phyloP scores from a whole-genome alignment of 2,329 filamentous ascomycete genomes.

The Aureobasidium sp. region DNA sequence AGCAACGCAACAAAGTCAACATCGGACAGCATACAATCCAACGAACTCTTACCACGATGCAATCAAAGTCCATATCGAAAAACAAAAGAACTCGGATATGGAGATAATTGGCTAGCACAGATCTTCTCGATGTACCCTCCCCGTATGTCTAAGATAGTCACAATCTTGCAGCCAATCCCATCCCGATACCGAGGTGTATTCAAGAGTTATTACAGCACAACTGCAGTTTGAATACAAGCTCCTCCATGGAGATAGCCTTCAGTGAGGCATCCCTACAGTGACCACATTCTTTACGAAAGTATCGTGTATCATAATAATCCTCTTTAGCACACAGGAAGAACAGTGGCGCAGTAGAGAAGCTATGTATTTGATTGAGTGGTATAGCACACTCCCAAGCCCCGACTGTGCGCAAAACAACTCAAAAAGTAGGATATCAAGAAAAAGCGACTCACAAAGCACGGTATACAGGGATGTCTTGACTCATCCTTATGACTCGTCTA shows the following conservation, averaged over 20 bases:
- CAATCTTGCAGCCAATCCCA: too few species aligned
- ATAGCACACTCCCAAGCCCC: neutral
- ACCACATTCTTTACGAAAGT: too few species aligned
- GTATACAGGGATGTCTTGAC: neutral
- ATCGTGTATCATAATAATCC: too few species aligned
- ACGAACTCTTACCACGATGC: neutral
- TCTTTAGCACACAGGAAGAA: too few species aligned
- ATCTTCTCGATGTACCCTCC: neutral
- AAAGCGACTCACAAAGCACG: neutral
- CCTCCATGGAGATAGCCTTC: too few species aligned
- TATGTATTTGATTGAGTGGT: neutral
- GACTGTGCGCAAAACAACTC: neutral
- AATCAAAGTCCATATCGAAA: neutral
- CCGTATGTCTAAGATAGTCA: too few species aligned
- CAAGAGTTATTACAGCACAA: too few species aligned
- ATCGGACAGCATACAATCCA: neutral
- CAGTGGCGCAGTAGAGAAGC: too few species aligned
- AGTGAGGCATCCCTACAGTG: too few species aligned
- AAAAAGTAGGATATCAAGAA: neutral
- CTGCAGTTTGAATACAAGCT: too few species aligned
- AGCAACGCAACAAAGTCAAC: neutral
- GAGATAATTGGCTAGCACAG: neutral
- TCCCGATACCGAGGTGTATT: too few species aligned
- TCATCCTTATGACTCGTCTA: neutral
- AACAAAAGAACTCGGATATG: neutral